These are phyloP conservation scores for Dioscorea cayenensis DNA, from an alignment of 116 monocot genomes.

Conservation along the genomic window DNA sequence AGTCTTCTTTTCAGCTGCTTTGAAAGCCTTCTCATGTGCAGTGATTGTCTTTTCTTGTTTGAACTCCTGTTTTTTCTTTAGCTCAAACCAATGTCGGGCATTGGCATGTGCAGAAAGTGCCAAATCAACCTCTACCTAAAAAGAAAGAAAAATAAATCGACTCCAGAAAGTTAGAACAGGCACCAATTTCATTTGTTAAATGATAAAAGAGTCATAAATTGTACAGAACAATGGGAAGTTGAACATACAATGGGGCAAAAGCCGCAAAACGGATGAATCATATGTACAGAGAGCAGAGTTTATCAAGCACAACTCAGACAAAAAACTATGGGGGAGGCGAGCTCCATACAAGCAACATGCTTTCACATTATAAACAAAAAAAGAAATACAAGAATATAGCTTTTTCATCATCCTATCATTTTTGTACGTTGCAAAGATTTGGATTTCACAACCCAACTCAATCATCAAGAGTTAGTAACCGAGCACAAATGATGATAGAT, in stretches of 20 bases:
- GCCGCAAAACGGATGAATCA: not conserved
- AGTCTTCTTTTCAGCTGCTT: slow-evolving; percentile 98
- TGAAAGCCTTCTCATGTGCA: slow-evolving; percentile 99
- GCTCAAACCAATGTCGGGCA: slow-evolving; percentile 88
- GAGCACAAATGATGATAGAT: too few relatives aligned
- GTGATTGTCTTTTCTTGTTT: slow-evolving; percentile 96
- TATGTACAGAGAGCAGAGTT: not conserved
- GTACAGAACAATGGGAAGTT: not conserved
- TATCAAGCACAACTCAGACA: not conserved
- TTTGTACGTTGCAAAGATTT: too few relatives aligned
- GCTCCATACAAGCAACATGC: not conserved
- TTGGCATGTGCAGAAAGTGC: slow-evolving; percentile 98
- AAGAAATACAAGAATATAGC: not conserved
- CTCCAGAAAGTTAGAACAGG: slow-evolving; percentile 3
- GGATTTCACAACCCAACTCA: too few relatives aligned
- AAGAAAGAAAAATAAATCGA: not conserved
- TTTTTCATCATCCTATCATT: not conserved
- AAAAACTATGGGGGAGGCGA: not conserved
- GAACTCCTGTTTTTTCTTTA: slow-evolving; percentile 93
- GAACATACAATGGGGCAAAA: not conserved
- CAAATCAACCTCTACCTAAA: slow-evolving; percentile 96
- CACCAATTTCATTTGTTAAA: not conserved
- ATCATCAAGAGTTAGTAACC: too few relatives aligned
- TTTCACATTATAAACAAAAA: not conserved
- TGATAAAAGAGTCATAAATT: not conserved